Evolutionary conservation across 305 asterid species (phyloP), one percentile per base, ranked within the genome.

Genomic region (Solanum chacoense): DNA sequence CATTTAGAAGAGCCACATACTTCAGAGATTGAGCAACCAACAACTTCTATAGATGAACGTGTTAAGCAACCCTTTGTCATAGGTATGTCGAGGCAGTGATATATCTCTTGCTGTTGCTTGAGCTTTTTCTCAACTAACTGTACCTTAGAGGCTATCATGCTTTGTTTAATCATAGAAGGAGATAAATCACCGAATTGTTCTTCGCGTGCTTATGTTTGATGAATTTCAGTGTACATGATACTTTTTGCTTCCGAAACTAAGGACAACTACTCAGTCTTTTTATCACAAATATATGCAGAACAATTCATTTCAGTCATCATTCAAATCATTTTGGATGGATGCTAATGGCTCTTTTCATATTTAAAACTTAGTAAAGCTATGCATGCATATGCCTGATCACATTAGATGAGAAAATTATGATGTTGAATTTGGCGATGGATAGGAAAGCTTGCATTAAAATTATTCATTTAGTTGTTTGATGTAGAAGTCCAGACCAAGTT

Each of bases 61-160:
- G 84, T 92, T 83, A 95, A 92, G 93, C 98, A 96, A 75, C 99
- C 99, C 35, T 96, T 97, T 90, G 93, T 97, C 75, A 97, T 97
- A 86, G 99, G 99, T 97, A 93, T 63, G 92, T 71, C 26, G 38
- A 9, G 28, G 34, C 38, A 45, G 72, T 81, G 3, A 16, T 45
- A 81, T 45, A 9, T 18, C 38, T 45, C 18, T 18, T 81, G 18
- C 38, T 81, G 86, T 81, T 28, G 18, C 71, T 81, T 45, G 86
- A 81, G 29, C 38, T 16, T 42, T 29, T 16, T 81, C 71, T 29
- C 38, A 45, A 45, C 72, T 16, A 45, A 81, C 38, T 18, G 67
- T 18, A 81, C 34, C 22, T 22, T 77, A 14, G 55, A 77, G 31
- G 31, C 84, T 22, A 77, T 36, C 32, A 36, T 36, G 11, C 55